Conservation (phyloP, 225 moss, liverwort and hornwort genomes). For the Physcomitrium patens region DNA sequence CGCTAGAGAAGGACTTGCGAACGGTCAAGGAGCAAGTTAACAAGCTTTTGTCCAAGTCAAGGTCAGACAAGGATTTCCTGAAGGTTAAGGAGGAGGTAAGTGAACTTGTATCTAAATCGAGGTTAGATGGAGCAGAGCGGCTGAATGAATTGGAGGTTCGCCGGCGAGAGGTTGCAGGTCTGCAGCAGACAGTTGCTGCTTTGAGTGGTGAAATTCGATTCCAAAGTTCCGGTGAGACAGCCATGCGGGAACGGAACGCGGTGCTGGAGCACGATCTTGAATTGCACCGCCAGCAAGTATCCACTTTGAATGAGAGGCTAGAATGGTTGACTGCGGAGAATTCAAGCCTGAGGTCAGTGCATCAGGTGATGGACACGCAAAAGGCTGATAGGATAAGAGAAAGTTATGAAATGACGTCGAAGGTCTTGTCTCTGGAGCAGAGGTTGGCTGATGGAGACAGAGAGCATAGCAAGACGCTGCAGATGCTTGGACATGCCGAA, state of each 20-base stretch:
- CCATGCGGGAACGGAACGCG: slow-evolving; percentile 65
- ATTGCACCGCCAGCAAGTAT: slow-evolving; percentile 52
- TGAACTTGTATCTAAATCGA: slow-evolving; percentile 46
- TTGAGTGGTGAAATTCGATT: slow-evolving; percentile 65
- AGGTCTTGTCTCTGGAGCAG: slow-evolving; percentile 32
- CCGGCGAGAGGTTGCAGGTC: slow-evolving; percentile 58
- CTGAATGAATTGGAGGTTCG: slow-evolving; percentile 54
- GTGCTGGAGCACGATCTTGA: slow-evolving; percentile 75
- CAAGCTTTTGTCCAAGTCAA: slow-evolving; percentile 9
- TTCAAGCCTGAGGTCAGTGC: slow-evolving; percentile 41
- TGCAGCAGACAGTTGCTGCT: slow-evolving; percentile 68
- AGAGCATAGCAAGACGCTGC: slow-evolving; percentile 46
- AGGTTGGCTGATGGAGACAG: slow-evolving; percentile 35
- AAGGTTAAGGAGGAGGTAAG: slow-evolving; percentile 54
- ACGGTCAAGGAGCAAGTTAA: slow-evolving; percentile 23
- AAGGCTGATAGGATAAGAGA: slow-evolving; percentile 41
- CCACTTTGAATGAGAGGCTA: slow-evolving; percentile 46
- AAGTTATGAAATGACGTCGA: slow-evolving; percentile 35
- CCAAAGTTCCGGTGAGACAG: slow-evolving; percentile 63
- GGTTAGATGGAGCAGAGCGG: slow-evolving; percentile 37
- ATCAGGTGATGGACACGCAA: slow-evolving; percentile 48
- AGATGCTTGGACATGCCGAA: slow-evolving; percentile 45
- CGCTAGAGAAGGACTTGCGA: slow-evolving; percentile 37
- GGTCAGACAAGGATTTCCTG: slow-evolving; percentile 34
- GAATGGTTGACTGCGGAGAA: slow-evolving; percentile 49